phyloP scores from a whole-genome alignment of 441 rosid genomes.

The Melastoma candidum region DNA sequence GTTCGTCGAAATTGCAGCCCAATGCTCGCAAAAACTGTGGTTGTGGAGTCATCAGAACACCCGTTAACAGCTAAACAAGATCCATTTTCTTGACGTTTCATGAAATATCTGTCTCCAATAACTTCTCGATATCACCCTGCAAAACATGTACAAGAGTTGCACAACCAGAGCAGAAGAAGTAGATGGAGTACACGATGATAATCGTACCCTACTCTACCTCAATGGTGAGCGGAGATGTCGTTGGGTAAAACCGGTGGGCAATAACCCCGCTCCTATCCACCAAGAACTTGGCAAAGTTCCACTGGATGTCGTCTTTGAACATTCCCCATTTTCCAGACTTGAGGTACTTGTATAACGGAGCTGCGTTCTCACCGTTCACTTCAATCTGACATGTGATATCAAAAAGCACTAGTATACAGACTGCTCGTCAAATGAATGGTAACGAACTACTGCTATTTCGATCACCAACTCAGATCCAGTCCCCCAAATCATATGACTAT shows the following conservation, averaged over 20 bases:
- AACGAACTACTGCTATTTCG: no score
- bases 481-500: no score
- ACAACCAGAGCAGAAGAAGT: background rate
- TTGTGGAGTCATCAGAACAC: background rate
- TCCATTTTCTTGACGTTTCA: slow-evolving; percentile 5
- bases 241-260: slow-evolving; percentile 69
- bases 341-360: slow-evolving; percentile 58
- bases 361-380: slow-evolving; percentile 69
- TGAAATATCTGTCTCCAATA: slow-evolving; percentile 22
- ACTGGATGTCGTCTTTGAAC: slow-evolving; percentile 79
- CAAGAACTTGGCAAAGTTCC: slow-evolving; percentile 92
- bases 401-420: background rate
- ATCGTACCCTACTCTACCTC: slow-evolving; percentile 32
- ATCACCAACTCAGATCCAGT: no score
- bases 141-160: background rate
- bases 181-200: no score
- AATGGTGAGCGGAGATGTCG: slow-evolving; percentile 68
- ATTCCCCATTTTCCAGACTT: slow-evolving; percentile 91
- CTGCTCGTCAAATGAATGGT: background rate
- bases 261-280: slow-evolving; percentile 60
- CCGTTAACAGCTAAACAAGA: background rate
- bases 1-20: no score
- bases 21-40: no score
- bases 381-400: slow-evolving; percentile 40
- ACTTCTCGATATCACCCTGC: slow-evolving; percentile 51